Percentiles rank a stretch among this genome's conserved stretches.
phyloP scores from a whole-genome alignment of 192 early-diverging fungal species.

The Spizellomyces punctatus region DNA sequence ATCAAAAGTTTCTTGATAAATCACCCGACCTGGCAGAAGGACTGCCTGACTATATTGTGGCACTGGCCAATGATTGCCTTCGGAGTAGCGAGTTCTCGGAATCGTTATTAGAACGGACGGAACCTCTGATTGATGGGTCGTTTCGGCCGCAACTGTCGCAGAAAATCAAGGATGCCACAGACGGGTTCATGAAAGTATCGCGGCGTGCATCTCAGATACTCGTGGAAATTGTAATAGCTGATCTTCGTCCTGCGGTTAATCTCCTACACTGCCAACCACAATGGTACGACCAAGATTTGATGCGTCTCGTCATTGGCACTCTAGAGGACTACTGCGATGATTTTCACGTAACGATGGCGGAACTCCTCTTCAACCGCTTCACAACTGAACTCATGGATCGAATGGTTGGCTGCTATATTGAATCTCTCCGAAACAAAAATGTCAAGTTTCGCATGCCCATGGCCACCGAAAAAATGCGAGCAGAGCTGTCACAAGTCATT shows the following conservation, averaged over 20 bases:
- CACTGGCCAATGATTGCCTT: conserved; percentile 93
- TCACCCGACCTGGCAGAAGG: conserved; percentile 71
- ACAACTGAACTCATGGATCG: conserved; percentile 85
- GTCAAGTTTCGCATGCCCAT: conserved; percentile 72
- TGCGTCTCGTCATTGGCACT: conserved; percentile 87
- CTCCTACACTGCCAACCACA: conserved; percentile 70
- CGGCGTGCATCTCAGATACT: conserved; percentile 74
- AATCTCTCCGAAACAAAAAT: conserved; percentile 78
- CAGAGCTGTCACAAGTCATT: conserved; percentile 72
- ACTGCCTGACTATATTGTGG: conserved; percentile 93
- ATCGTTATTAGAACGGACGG: conserved; percentile 60
- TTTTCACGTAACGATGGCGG: conserved; percentile 82
- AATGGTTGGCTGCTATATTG: conserved; percentile 82
- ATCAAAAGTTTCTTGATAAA: conserved; percentile 75
- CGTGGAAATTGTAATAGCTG: conserved; percentile 82
- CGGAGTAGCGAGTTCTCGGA: conserved; percentile 91
- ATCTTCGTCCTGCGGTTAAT: conserved; percentile 73
- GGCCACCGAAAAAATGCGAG: conserved; percentile 69
- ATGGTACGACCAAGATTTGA: conserved; percentile 92
- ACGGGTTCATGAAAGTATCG: conserved; percentile 91
- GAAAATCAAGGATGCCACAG: conserved; percentile 72
- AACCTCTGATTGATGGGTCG: conserved; percentile 43
- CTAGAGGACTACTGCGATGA: conserved; percentile 94
- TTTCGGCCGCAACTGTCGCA: conserved; percentile 26
- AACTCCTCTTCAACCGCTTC: conserved; percentile 86